Evolutionary conservation across 2,329 filamentous ascomycete genomes (phyloP).

Genomic region (Byssoonygena ceratinophila): DNA sequence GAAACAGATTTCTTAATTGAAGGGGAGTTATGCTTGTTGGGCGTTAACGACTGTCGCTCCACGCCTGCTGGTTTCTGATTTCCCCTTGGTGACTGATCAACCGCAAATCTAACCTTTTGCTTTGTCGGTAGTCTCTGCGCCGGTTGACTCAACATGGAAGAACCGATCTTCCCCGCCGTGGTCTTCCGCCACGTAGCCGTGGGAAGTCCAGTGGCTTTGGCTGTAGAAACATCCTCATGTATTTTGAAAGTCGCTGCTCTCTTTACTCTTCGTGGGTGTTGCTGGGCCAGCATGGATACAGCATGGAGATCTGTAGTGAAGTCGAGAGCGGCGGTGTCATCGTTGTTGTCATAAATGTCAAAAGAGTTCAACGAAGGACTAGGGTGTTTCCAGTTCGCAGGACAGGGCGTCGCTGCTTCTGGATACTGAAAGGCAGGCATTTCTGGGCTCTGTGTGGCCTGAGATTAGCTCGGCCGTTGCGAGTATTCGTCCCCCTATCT

Average conservation of each 20-base stretch:
- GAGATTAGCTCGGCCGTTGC: too few species aligned
- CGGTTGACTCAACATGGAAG: slow-evolving; percentile 32
- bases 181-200: slow-evolving; percentile 16
- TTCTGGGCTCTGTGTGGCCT: background rate
- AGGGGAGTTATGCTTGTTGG: background rate
- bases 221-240: slow-evolving; percentile 26
- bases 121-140: slow-evolving; percentile 30
- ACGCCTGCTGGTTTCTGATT: slow-evolving; percentile 4
- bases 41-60: slow-evolving; percentile 4
- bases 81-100: slow-evolving; percentile 18
- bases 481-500: too few species aligned
- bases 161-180: slow-evolving; percentile 17
- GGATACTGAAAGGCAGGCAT: slow-evolving; percentile 11
- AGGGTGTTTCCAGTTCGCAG: slow-evolving; percentile 19
- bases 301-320: slow-evolving; percentile 33
- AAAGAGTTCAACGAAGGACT: slow-evolving; percentile 17
- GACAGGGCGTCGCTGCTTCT: slow-evolving; percentile 29
- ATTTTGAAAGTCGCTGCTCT: slow-evolving; percentile 28
- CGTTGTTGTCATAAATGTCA: slow-evolving; percentile 20
- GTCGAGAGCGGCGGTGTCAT: slow-evolving; percentile 33
- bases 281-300: slow-evolving; percentile 22
- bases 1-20: background rate
- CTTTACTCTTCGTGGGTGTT: slow-evolving; percentile 24
- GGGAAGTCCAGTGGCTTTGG: slow-evolving; percentile 13
- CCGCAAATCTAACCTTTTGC: slow-evolving; percentile 25